These are phyloP conservation scores for Boletus vinaceobasis DNA, from an alignment of 768 basidiomycete genomes.

Conservation along the genomic window DNA sequence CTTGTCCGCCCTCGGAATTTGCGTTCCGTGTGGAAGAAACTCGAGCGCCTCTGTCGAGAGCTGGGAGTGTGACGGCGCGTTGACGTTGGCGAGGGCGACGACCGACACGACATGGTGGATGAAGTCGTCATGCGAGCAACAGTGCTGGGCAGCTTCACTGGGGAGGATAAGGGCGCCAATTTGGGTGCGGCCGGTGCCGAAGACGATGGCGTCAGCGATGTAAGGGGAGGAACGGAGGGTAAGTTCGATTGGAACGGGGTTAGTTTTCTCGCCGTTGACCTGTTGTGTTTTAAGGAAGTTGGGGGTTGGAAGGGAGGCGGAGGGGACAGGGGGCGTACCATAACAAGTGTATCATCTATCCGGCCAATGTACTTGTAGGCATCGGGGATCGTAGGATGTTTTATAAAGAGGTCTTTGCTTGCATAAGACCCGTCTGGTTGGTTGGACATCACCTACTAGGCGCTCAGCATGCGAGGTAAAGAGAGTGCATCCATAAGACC, in stretches of 20 bases:
- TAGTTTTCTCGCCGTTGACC: conserved; percentile 52
- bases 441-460: conserved; percentile 33
- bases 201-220: conserved; percentile 51
- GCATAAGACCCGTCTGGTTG: conserved; percentile 52
- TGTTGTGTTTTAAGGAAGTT: conserved; percentile 23
- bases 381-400: conserved; percentile 41
- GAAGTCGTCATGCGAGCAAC: conserved; percentile 26
- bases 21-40: conserved; percentile 44
- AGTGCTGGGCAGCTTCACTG: conserved; percentile 35
- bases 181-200: conserved; percentile 48
- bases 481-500: conserved; percentile 10
- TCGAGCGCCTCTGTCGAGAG: conserved; percentile 49
- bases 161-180: conserved; percentile 51
- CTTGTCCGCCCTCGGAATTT: conserved; percentile 52
- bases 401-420: conserved; percentile 51
- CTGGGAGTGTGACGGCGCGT: conserved; percentile 52
- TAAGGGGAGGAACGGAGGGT: conserved; percentile 45
- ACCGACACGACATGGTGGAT: conserved; percentile 38
- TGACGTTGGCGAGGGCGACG: conserved; percentile 47
- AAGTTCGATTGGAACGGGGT: conserved; percentile 53
- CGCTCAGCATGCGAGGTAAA: background rate
- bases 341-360: conserved; percentile 52
- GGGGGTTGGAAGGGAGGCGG: background rate
- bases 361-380: conserved; percentile 51
- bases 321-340: conserved; percentile 13